Base-by-base conservation (phyloP, 495 filamentous ascomycete genomes). In the Hyaloscypha bicolor region DNA sequence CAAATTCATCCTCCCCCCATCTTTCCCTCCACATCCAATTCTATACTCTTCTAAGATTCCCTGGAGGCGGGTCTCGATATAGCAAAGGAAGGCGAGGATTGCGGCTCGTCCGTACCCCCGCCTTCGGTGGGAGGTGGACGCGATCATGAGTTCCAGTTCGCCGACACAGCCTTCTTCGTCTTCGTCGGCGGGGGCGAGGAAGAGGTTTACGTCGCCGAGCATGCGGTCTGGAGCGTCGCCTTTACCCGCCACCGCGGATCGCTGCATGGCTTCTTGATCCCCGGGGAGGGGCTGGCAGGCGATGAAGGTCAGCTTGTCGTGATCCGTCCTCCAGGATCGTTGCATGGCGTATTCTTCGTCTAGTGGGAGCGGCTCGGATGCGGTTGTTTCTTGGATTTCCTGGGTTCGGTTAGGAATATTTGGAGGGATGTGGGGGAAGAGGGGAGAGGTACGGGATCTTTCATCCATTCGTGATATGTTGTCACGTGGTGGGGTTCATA, bases 141-240 rank as follows among this genome's bases (percentile, higher is more conserved):
- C 93, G 62, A 97, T 90, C 93, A 97, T 97, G 65, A 97, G 84
- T 78, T 96, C 93, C 52, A 97, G 75, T 67, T 97, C 93, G 22
- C 91, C 93, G 25, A 89, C 74, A 45, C 87, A 74, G 16, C 76
- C 68, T n/a, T 81, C 78, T 6, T 60, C 63, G 59, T 69, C 55
- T 21, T 71, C 68, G 39, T 72, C 66, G 61, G 75, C 74, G 0
- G 78, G 75, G 22, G 82, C 84, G 5, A 97, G 81, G 74, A 97
- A 97, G 2, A 97, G 80, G 71, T 97, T 97, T 45, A 96, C 85
- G 70, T 97, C 93, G 4, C 93, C 93, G 14, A 95, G 71, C 91
- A 96, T 96, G 3, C 74, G 74, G 2, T 75, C 73, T 0, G 84
- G 76, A 0, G 75, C 66, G 70, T 94, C 90, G n/a, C 78, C 72